Evolutionary conservation across 495 filamentous ascomycete species (phyloP).

Genomic region (Jackrogersella minutella): DNA sequence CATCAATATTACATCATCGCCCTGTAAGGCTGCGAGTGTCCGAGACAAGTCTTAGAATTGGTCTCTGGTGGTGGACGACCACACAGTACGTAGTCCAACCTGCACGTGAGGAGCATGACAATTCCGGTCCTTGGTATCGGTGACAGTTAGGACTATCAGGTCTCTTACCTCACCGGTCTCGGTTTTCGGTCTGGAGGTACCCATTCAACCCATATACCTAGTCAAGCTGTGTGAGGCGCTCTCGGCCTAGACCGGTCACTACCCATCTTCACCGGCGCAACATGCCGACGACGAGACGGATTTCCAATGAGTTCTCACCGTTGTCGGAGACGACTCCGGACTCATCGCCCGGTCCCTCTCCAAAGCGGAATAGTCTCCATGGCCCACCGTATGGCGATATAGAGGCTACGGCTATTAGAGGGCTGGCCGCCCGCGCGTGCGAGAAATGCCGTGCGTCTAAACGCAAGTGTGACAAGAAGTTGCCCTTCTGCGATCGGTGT

Average conservation of each 20-base stretch:
- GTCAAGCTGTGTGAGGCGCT: conserved; percentile 1
- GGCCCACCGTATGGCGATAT: conserved; percentile 23
- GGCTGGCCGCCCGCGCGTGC: conserved; percentile 43
- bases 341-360: conserved; percentile 38
- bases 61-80: neutral
- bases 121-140: conserved; percentile 9
- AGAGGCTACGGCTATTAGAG: conserved; percentile 20
- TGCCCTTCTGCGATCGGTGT: conserved; percentile 46
- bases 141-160: conserved; percentile 2
- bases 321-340: conserved; percentile 41
- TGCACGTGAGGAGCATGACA: conserved; percentile 17
- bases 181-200: neutral
- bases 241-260: neutral
- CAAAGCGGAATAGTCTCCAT: conserved; percentile 33
- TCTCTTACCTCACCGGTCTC: conserved; percentile 1
- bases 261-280: conserved; percentile 1
- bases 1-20: conserved; percentile 35
- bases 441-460: conserved; percentile 48
- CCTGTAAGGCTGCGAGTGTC: conserved; percentile 27
- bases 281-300: conserved; percentile 28
- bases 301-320: conserved; percentile 32
- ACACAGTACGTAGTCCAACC: too few relatives aligned
- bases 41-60: conserved; percentile 27
- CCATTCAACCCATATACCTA: conserved; percentile 12
- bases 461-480: conserved; percentile 48